phyloP scores from a whole-genome alignment of 2,329 filamentous ascomycete genomes.

The Xylaria sp. region DNA sequence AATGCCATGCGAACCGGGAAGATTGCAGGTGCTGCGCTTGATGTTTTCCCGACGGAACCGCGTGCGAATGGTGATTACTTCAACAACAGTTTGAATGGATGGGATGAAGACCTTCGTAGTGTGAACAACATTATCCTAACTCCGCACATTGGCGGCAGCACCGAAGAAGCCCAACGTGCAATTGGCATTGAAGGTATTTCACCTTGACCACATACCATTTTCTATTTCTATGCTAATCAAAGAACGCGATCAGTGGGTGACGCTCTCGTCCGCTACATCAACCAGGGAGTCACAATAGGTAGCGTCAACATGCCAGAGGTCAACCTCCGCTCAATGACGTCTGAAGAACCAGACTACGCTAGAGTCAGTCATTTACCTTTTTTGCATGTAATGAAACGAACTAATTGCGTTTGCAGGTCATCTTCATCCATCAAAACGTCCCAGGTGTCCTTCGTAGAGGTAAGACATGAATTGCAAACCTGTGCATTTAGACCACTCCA shows the following conservation, averaged over 20 bases:
- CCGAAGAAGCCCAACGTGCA: constrained; percentile 95
- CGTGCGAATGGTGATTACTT: constrained; percentile 96
- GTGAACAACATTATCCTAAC: constrained; percentile 95
- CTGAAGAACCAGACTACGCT: constrained; percentile 89
- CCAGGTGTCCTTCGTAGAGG: constrained; percentile 91
- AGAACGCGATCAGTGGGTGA: constrained; percentile 71
- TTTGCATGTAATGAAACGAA: not conserved
- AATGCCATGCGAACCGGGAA: constrained; percentile 87
- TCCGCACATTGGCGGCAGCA: constrained; percentile 96
- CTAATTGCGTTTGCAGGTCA: constrained; percentile 65
- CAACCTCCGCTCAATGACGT: constrained; percentile 85
- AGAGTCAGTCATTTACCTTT: constrained; percentile 64
- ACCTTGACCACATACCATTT: not conserved
- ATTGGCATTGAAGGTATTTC: constrained; percentile 84
- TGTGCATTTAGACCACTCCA: not conserved
- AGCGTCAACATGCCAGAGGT: constrained; percentile 98
- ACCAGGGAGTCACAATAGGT: constrained; percentile 89
- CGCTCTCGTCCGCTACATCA: constrained; percentile 92
- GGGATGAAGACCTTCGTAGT: constrained; percentile 84
- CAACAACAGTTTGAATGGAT: constrained; percentile 81
- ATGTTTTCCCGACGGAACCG: constrained; percentile 95
- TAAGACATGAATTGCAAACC: constrained; percentile 50
- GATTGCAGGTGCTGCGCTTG: constrained; percentile 92
- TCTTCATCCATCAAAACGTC: constrained; percentile 97
- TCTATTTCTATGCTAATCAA: constrained; percentile 30